Evolutionary conservation across 2,329 filamentous ascomycete species (phyloP).

Genomic region (Fusarium palustre): DNA sequence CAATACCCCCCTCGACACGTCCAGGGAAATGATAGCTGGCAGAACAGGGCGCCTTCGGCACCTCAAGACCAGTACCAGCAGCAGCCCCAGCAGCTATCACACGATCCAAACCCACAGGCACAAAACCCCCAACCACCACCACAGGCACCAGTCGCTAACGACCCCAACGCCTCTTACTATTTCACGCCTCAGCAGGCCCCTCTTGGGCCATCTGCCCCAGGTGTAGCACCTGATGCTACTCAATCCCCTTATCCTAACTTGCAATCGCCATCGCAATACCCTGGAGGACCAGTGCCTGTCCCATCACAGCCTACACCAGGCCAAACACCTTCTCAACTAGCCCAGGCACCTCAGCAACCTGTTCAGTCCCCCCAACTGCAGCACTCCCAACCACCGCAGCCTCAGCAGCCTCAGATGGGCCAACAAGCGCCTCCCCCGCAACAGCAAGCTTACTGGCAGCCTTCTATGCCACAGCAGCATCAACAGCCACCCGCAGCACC

Average conservation of each 20-base stretch:
- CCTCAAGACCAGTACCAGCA: conserved; percentile 51
- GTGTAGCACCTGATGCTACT: conserved; percentile 55
- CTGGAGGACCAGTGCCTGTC: conserved; percentile 56
- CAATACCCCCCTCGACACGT: conserved; percentile 61
- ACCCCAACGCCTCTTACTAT: conserved; percentile 70
- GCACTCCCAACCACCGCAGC: conserved; percentile 49
- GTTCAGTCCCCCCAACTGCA: conserved; percentile 30
- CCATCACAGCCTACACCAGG: conserved; percentile 50
- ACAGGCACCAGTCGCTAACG: conserved; percentile 51
- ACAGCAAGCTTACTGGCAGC: conserved; percentile 54
- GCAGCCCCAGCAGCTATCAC: conserved; percentile 28
- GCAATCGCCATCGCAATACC: conserved; percentile 60
- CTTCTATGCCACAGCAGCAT: conserved; percentile 50
- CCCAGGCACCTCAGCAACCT: conserved; percentile 49
- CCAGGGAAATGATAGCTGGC: conserved; percentile 66
- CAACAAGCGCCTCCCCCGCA: conserved; percentile 48
- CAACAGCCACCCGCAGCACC: conserved; percentile 51
- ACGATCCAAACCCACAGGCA: conserved; percentile 46
- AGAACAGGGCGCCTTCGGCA: conserved; percentile 55
- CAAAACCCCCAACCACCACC: conserved; percentile 50
- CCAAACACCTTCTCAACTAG: conserved; percentile 45
- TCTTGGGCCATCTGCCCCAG: conserved; percentile 54
- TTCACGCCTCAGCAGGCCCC: conserved; percentile 59
- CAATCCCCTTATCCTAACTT: conserved; percentile 66
- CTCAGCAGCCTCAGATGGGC: conserved; percentile 50